A percentile compares a stretch with the other conserved stretches of the same genome.
Evolutionary conservation across 306 rosid genomes (phyloP).

Genomic region (Vigna unguiculata): DNA sequence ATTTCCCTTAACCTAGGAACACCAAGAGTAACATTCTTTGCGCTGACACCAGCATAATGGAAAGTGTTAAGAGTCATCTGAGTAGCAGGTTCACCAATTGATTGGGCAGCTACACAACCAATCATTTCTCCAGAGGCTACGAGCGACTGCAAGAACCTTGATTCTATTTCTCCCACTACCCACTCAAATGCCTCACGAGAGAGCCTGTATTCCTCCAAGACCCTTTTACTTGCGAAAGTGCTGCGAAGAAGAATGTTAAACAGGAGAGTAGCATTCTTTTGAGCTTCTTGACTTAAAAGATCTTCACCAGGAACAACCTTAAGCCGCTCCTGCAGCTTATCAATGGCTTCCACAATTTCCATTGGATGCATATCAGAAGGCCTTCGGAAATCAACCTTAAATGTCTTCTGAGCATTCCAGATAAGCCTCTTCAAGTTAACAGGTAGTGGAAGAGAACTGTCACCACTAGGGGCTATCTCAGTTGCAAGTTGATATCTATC

Average conservation of each 20-base stretch:
- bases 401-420: slow-evolving; percentile 97
- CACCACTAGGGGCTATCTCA: slow-evolving; percentile 87
- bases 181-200: slow-evolving; percentile 99
- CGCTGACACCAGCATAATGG: slow-evolving; percentile 99
- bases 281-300: slow-evolving; percentile 90
- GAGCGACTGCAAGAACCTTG: slow-evolving; percentile 94
- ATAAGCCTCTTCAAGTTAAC: slow-evolving; percentile 97
- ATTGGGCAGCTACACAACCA: slow-evolving; percentile 98
- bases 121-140: slow-evolving; percentile 99
- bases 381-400: slow-evolving; percentile 92
- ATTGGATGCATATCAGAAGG: slow-evolving; percentile 99
- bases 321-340: slow-evolving; percentile 96
- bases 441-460: slow-evolving; percentile 90
- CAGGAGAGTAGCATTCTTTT: slow-evolving; percentile 93
- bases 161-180: slow-evolving; percentile 97
- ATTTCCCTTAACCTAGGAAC: slow-evolving; percentile 99
- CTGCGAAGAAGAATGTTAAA: slow-evolving; percentile 94
- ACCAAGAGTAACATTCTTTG: slow-evolving; percentile 97
- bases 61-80: slow-evolving; percentile 99
- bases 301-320: slow-evolving; percentile 98
- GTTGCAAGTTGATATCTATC: slow-evolving; percentile 89
- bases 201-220: slow-evolving; percentile 93
- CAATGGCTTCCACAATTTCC: slow-evolving; percentile 99
- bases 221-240: slow-evolving; percentile 96
- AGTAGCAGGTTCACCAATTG: slow-evolving; percentile 98